Evolutionary conservation across 495 filamentous ascomycete genomes (phyloP).

Genomic region (Ascodesmis nigricans): DNA sequence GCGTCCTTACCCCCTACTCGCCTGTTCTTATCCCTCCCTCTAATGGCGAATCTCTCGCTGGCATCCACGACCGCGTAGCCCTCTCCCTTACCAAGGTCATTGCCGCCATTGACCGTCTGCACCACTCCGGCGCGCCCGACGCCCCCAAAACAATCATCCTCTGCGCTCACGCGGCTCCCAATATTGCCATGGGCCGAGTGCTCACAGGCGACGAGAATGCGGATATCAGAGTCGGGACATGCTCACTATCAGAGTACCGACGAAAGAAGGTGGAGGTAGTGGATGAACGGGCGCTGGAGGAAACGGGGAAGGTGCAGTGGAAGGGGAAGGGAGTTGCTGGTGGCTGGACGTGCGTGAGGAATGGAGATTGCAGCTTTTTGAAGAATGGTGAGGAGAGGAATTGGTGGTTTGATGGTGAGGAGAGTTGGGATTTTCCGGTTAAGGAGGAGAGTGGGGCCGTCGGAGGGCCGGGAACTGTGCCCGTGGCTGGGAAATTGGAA

Average conservation of each 20-base stretch:
- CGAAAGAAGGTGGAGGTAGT: constrained; percentile 14
- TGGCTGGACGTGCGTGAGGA: constrained; percentile 56
- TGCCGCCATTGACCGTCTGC: constrained; percentile 39
- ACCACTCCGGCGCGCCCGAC: constrained; percentile 26
- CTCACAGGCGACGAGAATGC: constrained; percentile 48
- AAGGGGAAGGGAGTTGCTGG: constrained; percentile 46
- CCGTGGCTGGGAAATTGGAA: constrained; percentile 6
- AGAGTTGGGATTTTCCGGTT: constrained; percentile 16
- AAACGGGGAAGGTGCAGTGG: constrained; percentile 29
- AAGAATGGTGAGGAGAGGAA: constrained; percentile 54
- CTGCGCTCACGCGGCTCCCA: constrained; percentile 72
- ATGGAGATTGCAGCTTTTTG: constrained; percentile 68
- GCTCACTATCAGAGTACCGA: constrained; percentile 45
- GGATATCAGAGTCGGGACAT: constrained; percentile 77
- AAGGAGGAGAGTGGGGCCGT: constrained; percentile 1
- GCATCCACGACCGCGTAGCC: constrained; percentile 62
- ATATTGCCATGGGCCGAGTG: constrained; percentile 64
- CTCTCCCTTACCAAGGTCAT: constrained; percentile 50
- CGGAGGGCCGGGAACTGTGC: constrained; percentile 11
- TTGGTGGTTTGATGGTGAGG: constrained; percentile 21
- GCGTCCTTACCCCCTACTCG: constrained; percentile 30
- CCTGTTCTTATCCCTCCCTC: constrained; percentile 41
- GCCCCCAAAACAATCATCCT: constrained; percentile 39
- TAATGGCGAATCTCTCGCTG: constrained; percentile 51
- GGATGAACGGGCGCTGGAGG: constrained; percentile 8